Percentiles rank a stretch among this genome's conserved stretches.
These are phyloP conservation scores for Ceratocystis papillata DNA, from an alignment of 2,329 filamentous ascomycete species.

Conservation along the genomic window DNA sequence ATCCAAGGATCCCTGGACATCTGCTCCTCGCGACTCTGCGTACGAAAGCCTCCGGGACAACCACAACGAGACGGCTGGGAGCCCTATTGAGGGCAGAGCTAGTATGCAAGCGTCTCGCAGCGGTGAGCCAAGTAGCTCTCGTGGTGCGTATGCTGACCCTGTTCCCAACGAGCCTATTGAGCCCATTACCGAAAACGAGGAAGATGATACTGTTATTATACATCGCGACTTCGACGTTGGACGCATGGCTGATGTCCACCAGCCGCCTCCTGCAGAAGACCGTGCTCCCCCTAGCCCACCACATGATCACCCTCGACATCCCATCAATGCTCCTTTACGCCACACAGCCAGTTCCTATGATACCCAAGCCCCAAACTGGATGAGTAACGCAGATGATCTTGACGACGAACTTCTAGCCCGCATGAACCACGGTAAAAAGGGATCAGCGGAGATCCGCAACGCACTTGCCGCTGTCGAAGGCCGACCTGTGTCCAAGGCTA, in stretches of 20 bases:
- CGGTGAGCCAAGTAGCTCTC: slow-evolving; percentile 18
- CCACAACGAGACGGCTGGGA: slow-evolving; percentile 30
- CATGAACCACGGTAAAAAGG: slow-evolving; percentile 30
- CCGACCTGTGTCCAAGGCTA: slow-evolving; percentile 34
- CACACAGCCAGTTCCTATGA: slow-evolving; percentile 23
- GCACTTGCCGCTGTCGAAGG: slow-evolving; percentile 25
- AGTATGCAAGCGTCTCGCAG: slow-evolving; percentile 23
- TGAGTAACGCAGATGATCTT: slow-evolving; percentile 36
- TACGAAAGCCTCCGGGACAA: slow-evolving; percentile 37
- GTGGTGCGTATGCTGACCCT: slow-evolving; percentile 26
- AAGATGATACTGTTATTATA: slow-evolving; percentile 36
- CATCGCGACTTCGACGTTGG: slow-evolving; percentile 25
- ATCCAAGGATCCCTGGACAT: slow-evolving; percentile 17
- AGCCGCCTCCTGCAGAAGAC: slow-evolving; percentile 20
- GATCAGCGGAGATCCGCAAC: slow-evolving; percentile 23
- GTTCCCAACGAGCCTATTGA: slow-evolving; percentile 27
- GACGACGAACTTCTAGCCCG: slow-evolving; percentile 44
- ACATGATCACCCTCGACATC: neutral
- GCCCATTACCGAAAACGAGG: slow-evolving; percentile 33
- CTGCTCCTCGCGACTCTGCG: slow-evolving; percentile 25
- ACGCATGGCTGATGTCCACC: slow-evolving; percentile 18
- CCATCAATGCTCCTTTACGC: neutral
- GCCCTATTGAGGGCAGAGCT: slow-evolving; percentile 28
- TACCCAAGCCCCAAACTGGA: slow-evolving; percentile 37
- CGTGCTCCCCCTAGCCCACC: neutral